These are phyloP conservation scores for Colletotrichum sp. DNA, from an alignment of 2,329 filamentous ascomycete species.

Conservation along the genomic window DNA sequence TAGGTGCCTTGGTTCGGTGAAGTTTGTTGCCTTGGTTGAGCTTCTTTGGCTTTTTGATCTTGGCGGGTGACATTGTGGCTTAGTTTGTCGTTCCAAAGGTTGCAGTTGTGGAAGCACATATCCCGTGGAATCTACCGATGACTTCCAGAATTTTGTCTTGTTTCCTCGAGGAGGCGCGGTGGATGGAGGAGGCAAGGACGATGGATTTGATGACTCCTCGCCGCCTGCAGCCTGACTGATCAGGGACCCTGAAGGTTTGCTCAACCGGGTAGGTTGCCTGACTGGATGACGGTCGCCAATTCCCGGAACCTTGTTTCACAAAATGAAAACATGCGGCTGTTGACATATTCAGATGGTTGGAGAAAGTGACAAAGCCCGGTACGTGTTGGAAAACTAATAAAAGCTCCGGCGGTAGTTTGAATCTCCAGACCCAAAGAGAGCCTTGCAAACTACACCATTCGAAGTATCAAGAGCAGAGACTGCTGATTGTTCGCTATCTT, in stretches of 20 bases:
- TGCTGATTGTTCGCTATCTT: neutral
- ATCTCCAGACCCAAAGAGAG: fast-evolving
- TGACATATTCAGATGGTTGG: neutral
- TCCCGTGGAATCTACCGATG: neutral
- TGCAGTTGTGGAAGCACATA: fast-evolving
- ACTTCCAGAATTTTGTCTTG: neutral
- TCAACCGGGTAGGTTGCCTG: fast-evolving
- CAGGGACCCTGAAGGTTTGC: neutral
- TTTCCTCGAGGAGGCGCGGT: neutral
- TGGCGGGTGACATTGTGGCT: neutral
- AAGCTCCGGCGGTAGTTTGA: neutral
- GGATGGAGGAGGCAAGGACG: neutral
- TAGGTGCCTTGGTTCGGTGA: neutral
- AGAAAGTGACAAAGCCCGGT: neutral
- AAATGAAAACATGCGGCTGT: neutral
- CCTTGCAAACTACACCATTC: neutral
- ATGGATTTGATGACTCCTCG: neutral
- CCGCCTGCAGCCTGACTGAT: neutral
- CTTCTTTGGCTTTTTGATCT: neutral
- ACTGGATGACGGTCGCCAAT: neutral
- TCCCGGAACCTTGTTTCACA: neutral
- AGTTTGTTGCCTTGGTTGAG: neutral
- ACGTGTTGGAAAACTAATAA: neutral
- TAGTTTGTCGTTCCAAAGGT: fast-evolving
- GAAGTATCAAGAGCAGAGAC: neutral